Evolutionary conservation across 805 yeast genomes (phyloP).

Genomic region (Yarrowia bubula): DNA sequence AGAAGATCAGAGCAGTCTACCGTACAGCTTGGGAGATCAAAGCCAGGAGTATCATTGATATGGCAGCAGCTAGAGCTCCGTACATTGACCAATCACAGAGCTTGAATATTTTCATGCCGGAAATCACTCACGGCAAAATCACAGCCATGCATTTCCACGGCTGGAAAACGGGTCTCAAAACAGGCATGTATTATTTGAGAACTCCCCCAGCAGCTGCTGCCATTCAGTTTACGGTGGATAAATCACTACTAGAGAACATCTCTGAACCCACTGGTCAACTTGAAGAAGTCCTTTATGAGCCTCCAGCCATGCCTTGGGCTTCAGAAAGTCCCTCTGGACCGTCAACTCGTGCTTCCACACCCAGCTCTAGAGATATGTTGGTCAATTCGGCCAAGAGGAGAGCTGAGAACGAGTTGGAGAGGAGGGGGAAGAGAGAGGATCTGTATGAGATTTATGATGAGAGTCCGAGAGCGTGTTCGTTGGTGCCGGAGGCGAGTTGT

Average conservation of each 20-base stretch:
- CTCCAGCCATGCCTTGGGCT: constrained; percentile 9
- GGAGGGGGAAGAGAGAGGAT: neutral
- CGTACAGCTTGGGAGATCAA: constrained; percentile 94
- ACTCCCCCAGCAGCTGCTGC: constrained; percentile 96
- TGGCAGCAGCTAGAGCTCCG: constrained; percentile 74
- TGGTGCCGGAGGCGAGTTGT: constrained; percentile 10
- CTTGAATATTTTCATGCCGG: constrained; percentile 77
- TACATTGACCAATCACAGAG: constrained; percentile 88
- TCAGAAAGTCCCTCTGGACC: neutral
- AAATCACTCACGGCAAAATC: constrained; percentile 88
- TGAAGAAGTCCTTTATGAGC: neutral
- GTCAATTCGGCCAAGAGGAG: constrained; percentile 2
- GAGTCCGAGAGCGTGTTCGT: constrained; percentile 4
- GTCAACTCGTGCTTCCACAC: constrained; percentile 9
- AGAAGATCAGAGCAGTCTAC: constrained; percentile 63
- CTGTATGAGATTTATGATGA: constrained; percentile 16
- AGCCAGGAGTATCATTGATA: constrained; percentile 73
- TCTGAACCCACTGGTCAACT: neutral
- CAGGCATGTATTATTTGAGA: constrained; percentile 95
- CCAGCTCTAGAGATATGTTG: neutral
- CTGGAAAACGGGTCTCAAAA: constrained; percentile 94
- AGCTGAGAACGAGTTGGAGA: neutral
- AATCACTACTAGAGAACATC: constrained; percentile 35
- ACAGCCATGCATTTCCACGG: constrained; percentile 98
- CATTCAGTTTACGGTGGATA: constrained; percentile 77